Evolutionary conservation across 345 rosid genomes (phyloP).

Genomic region (Ceriops decandra): DNA sequence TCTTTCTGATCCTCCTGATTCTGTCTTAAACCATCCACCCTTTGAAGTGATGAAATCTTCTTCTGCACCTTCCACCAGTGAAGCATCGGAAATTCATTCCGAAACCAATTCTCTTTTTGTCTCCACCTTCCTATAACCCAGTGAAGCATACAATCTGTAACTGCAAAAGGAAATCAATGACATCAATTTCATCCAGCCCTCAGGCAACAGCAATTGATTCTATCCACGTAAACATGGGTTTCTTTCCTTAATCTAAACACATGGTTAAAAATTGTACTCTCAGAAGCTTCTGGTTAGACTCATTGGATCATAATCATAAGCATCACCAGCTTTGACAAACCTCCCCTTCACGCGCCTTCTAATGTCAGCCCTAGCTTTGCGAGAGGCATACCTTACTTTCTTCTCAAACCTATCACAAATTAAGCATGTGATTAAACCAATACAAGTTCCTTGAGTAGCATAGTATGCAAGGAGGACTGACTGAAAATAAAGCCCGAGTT

Average conservation of each 20-base stretch:
- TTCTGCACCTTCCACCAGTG: conserved; percentile 22
- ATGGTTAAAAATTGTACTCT: conserved; percentile 28
- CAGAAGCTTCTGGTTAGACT: conserved; percentile 79
- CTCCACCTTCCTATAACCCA: conserved; percentile 21
- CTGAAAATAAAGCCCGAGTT: neutral
- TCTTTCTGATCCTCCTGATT: conserved; percentile 12
- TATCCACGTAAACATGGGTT: conserved; percentile 17
- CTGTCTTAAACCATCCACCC: conserved; percentile 16
- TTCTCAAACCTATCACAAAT: conserved; percentile 70
- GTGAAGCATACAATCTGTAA: conserved; percentile 27
- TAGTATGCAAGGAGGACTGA: neutral
- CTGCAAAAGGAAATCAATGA: conserved; percentile 15
- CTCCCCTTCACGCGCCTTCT: conserved; percentile 95
- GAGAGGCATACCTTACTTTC: conserved; percentile 89
- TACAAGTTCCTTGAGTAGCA: neutral
- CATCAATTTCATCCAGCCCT: conserved; percentile 20
- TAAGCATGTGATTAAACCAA: conserved; percentile 6
- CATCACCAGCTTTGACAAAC: conserved; percentile 94
- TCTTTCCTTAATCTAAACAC: conserved; percentile 21
- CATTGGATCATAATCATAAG: conserved; percentile 87
- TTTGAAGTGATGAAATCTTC: conserved; percentile 9
- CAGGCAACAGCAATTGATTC: conserved; percentile 22
- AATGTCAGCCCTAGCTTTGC: conserved; percentile 97
- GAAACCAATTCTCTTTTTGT: conserved; percentile 7
- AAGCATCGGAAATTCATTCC: conserved; percentile 14